Base-by-base conservation (phyloP, 1,139 yeast species). In the Spencermartinsiella ligniputridi region DNA sequence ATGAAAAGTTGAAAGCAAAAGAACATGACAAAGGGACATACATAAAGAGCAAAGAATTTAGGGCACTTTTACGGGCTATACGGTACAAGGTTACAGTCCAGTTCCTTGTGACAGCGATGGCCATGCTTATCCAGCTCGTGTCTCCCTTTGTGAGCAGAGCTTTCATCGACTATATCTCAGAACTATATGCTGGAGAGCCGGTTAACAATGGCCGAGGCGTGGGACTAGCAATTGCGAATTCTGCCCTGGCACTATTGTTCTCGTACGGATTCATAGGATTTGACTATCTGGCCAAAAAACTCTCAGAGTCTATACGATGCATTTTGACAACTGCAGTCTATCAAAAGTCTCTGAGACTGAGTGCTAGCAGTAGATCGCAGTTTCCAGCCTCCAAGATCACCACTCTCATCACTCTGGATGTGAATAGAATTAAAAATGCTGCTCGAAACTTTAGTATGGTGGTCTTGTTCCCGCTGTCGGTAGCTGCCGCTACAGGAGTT, bases 401-500 rank as follows among this genome's bases (percentile, higher is more conserved):
- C 8, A 40, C 45, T n/a, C 19, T 46, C 9, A 41, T 39, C n/a
- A 40, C 49, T 3, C 21, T 44, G 13, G 52, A 48, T 37, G 37
- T 42, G 15, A 45, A 41, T 27, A 35, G 52, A 36, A 36, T 48
- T 30, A 44, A 41, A 47, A 37, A 37, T 39, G 49, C 45, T 3
- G 35, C 41, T 3, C 22, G 49, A 5, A 40, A 38, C 35, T 35
- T 44, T 13, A 25, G 39, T 15, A 24, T 44, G 35, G 47, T 44
- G 18, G 70, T 76, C 19, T 68, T 80, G 50, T 82, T 84, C 0
- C 62, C 80, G n/a, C 76, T 83, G 1, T 29, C 40, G 18, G 63
- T 81, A 13, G 73, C 69, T 13, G 72, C 80, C 40, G 73, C 83
- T 21, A 74, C 82, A 47, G 83, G 76, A 1, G 65, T 83, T 30